Evolutionary conservation across 2,329 filamentous ascomycete genomes (phyloP), one percentile per base, ranked within the genome.

Genomic region (Apiospora phragmitis): DNA sequence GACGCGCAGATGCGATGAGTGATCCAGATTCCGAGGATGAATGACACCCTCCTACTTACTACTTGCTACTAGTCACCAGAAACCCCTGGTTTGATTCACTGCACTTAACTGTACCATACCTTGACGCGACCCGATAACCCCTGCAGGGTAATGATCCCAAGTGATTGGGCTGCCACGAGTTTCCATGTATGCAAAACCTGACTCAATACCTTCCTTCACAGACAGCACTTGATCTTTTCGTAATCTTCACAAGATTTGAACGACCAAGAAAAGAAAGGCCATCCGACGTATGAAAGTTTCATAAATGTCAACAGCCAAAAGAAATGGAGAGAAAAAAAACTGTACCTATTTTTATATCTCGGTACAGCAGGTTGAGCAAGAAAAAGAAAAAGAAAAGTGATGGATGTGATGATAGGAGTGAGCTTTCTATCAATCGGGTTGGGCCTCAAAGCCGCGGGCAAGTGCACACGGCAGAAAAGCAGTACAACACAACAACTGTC

Each of bases 31-130:
- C 55, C 32, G 29, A 62, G 32, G 21, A 35, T 18, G 26, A 59
- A 59, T 59, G 29, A 35, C 29, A 32, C 7, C 51, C 51, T 9
- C 26, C 51, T 32, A 55, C 49, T 29, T 47, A 21, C 21, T 47
- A n/a, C 43, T 7, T n/a, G 11, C 43, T 29, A 29, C 49, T 59
- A 59, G 26, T 59, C 51, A 59, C 35, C 51, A 35, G 51, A 59
- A 59, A 32, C 51, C 51, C 51, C 51, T 59, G 51, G 51, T 59
- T 35, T 59, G 51, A 59, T 59, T 59, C 51, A 59, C 51, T 59
- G 51, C 16, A 32, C 51, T 59, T 59, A 59, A 59, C 51, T 59
- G 55, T 38, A 62, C 55, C 55, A 62, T 62, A 62, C 32, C 32
- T 62, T 38, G 55, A 38, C 18, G 55, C 55, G 24, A 55, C 9